These are phyloP conservation scores for Trichophyton benhamiae DNA, from an alignment of 2,329 filamentous ascomycete genomes.

Conservation along the genomic window DNA sequence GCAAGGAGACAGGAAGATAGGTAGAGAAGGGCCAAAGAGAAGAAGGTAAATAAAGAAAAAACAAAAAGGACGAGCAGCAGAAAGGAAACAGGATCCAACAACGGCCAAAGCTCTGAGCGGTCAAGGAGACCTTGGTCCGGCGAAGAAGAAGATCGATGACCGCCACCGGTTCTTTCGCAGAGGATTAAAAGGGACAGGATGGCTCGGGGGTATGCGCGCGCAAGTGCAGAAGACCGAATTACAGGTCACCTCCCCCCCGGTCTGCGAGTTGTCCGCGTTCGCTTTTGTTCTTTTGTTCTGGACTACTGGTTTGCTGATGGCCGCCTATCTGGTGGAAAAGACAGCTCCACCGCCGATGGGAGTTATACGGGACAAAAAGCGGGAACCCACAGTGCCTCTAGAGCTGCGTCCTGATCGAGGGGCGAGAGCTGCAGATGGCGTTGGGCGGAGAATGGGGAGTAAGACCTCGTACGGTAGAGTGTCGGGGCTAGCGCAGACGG, in stretches of 20 bases:
- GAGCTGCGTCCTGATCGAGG: not conserved
- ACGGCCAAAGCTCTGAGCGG: not conserved
- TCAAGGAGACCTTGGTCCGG: not conserved
- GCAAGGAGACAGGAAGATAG: not conserved
- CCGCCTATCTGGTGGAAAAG: not conserved
- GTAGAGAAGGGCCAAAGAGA: not conserved
- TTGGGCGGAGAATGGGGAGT: not conserved
- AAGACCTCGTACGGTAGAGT: not conserved
- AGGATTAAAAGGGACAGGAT: no score
- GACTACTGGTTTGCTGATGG: not conserved
- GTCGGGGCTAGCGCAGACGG: not conserved
- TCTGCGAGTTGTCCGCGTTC: not conserved
- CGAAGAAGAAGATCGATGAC: not conserved
- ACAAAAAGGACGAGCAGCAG: not conserved
- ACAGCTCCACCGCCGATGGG: not conserved
- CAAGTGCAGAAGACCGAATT: not conserved
- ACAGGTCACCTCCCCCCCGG: not conserved
- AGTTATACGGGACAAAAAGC: not conserved
- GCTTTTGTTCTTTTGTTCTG: not conserved
- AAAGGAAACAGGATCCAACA: not conserved
- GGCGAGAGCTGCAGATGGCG: not conserved
- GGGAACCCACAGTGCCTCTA: not conserved
- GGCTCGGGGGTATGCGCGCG: not conserved
- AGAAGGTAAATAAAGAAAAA: not conserved
- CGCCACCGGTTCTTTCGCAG: not conserved